A percentile compares a stretch with the other conserved stretches of the same genome.
phyloP scores from a whole-genome alignment of 2,329 filamentous ascomycete genomes.

The Hymenoscyphus occultus region DNA sequence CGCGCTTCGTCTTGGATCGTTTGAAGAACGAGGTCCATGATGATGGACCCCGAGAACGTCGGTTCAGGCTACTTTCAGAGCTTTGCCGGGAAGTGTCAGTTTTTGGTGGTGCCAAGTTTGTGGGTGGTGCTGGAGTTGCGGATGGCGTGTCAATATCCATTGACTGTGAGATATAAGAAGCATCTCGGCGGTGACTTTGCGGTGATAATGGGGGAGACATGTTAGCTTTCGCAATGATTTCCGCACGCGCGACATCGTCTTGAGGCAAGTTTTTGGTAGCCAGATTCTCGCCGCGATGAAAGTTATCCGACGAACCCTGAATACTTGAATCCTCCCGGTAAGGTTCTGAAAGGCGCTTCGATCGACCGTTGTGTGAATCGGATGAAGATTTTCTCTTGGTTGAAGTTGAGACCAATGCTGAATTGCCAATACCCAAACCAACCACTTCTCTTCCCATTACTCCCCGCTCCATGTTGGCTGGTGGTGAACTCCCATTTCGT shows the following conservation, averaged over 20 bases:
- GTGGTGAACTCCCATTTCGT: constrained; percentile 49
- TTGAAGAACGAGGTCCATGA: constrained; percentile 75
- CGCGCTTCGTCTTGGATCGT: constrained; percentile 47
- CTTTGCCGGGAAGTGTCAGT: constrained; percentile 42
- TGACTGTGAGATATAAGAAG: constrained; percentile 52
- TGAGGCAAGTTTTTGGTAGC: constrained; percentile 38
- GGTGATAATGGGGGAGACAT: constrained; percentile 47
- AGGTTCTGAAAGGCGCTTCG: constrained; percentile 33
- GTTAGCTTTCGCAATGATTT: constrained; percentile 47
- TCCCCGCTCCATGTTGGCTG: constrained; percentile 57
- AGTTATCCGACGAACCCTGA: constrained; percentile 15
- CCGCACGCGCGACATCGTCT: constrained; percentile 46
- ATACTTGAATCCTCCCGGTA: constrained; percentile 25
- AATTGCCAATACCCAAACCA: constrained; percentile 55
- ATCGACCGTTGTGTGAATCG: constrained; percentile 36
- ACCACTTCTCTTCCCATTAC: constrained; percentile 57
- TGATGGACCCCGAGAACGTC: constrained; percentile 30
- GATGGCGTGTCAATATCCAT: constrained; percentile 44
- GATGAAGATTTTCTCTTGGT: constrained; percentile 50
- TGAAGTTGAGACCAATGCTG: constrained; percentile 52
- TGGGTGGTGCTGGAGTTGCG: constrained; percentile 34
- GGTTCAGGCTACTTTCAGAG: constrained; percentile 51
- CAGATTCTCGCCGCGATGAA: constrained; percentile 24
- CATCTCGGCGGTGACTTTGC: constrained; percentile 43
- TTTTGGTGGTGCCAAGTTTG: constrained; percentile 8